A percentile compares a stretch with the other conserved stretches of the same genome.
Conservation (phyloP, 2,329 filamentous ascomycete species). For the Myriosclerotinia scirpicola region DNA sequence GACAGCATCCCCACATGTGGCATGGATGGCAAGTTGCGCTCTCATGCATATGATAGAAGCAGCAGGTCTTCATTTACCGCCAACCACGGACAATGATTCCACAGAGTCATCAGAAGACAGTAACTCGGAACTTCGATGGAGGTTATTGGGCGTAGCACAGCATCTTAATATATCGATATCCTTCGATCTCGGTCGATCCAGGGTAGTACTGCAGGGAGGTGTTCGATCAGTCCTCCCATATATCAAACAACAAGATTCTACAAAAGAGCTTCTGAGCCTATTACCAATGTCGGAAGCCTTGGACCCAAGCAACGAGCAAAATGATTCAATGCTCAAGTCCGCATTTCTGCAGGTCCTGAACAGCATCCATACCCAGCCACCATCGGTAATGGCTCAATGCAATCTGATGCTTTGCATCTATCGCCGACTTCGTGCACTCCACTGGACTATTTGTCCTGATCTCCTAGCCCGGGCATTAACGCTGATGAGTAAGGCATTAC, state of each 20-base stretch:
- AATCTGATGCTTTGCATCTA: conserved; percentile 22
- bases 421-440: conserved; percentile 12
- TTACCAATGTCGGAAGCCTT: conserved; percentile 19
- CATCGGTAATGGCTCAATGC: conserved; percentile 17
- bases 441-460: not conserved
- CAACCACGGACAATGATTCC: conserved; percentile 9
- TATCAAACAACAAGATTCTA: conserved; percentile 7
- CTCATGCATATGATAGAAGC: conserved; percentile 35
- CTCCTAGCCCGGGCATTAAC: not conserved
- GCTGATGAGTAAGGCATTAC: not conserved
- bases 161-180: conserved; percentile 22
- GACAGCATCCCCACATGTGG: conserved; percentile 32
- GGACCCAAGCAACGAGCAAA: conserved; percentile 13
- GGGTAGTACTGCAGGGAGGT: conserved; percentile 10
- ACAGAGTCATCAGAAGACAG: not conserved
- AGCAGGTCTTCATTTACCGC: conserved; percentile 34
- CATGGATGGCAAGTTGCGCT: conserved; percentile 35
- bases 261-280: conserved; percentile 21
- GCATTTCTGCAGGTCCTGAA: conserved; percentile 7
- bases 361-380: conserved; percentile 5
- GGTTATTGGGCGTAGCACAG: conserved; percentile 16
- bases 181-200: conserved; percentile 19
- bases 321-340: not conserved
- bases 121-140: conserved; percentile 19
- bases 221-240: not conserved